Percentiles rank a stretch among this genome's conserved stretches.
phyloP scores from a whole-genome alignment of 805 yeast species.

The Pichia exigua region DNA sequence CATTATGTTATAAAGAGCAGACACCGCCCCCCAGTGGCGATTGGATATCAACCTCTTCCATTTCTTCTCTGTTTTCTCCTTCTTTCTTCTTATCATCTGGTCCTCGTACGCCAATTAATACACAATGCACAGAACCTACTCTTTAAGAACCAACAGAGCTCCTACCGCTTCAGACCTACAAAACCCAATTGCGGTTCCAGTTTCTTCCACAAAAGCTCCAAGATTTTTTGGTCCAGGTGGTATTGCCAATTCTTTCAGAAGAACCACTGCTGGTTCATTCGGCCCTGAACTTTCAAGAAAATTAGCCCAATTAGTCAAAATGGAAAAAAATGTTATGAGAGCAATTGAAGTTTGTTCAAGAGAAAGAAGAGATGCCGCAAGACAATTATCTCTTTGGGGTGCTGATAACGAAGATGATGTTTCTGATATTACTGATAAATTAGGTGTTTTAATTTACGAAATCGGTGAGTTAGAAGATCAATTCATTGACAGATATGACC shows the following conservation, averaged over 20 bases:
- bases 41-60: not conserved
- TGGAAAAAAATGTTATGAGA: constrained; percentile 76
- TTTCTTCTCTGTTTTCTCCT: not conserved
- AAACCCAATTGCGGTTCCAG: constrained; percentile 74
- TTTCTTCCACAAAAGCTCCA: constrained; percentile 48
- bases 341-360: constrained; percentile 68
- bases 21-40: not conserved
- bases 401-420: constrained; percentile 81
- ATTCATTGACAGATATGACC: constrained; percentile 79
- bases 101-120: not conserved
- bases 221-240: constrained; percentile 86
- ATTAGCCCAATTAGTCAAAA: constrained; percentile 64
- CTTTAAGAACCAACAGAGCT: constrained; percentile 69
- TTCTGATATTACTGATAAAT: constrained; percentile 77
- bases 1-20: not conserved
- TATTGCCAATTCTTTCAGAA: constrained; percentile 41
- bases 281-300: constrained; percentile 78
- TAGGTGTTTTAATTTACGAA: constrained; percentile 77
- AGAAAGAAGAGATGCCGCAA: constrained; percentile 77
- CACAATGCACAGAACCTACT: constrained; percentile 76
- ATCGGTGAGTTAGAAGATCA: constrained; percentile 83
- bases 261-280: constrained; percentile 66
- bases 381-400: constrained; percentile 81
- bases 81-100: not conserved
- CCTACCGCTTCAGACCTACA: constrained; percentile 78